Base-by-base conservation (phyloP, 768 basidiomycete genomes). In the Hygrophorus russula region DNA sequence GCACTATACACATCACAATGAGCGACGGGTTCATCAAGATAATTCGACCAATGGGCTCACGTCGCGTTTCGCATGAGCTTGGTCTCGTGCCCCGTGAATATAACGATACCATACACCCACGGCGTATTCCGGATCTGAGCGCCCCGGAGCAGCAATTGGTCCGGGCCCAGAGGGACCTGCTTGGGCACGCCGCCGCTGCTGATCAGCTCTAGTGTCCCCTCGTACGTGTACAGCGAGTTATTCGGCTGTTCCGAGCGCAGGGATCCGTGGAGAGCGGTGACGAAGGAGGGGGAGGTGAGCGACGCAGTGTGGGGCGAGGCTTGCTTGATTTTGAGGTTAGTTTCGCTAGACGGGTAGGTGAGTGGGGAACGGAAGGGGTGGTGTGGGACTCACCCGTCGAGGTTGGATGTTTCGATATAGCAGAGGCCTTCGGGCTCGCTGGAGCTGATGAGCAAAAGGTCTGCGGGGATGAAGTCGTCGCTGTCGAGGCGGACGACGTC, bases 271-370 rank as follows among this genome's bases (percentile, higher is more conserved):
- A 99, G 69, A 5, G 76, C 59, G 13, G 73, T 69, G 33, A 91
- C 82, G 8, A 82, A 72, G 5, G 76, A 62, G 0, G 94, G 92
- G 2, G 87, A 76, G 4, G 82, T 90, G 34, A 97, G 71, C 4
- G 71, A 54, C 0, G 85, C 65, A 1, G 92, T 97, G 28, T 88
- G 78, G 1, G 86, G 68, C 2, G 86, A 86, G 0, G 88, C 88
- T 63, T 99, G 92, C 57, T 99, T 99, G 63, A 99, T 98, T 68
- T 98, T 99, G 52, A 99, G 73, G 56, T 98, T 98, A 3, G 96
- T 99, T 67, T 98, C 96, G 18, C 91, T 91, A 52, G 36, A 36
- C 47, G 36, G n/a, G n/a, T 29, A 41, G 40, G 37, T 39, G 8
- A 29, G 24, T 36, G 35, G 41, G 39, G n/a, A 46, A 42, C 39